phyloP scores from a whole-genome alignment of 2,329 filamentous ascomycete genomes.

The Fusarium nodosum region DNA sequence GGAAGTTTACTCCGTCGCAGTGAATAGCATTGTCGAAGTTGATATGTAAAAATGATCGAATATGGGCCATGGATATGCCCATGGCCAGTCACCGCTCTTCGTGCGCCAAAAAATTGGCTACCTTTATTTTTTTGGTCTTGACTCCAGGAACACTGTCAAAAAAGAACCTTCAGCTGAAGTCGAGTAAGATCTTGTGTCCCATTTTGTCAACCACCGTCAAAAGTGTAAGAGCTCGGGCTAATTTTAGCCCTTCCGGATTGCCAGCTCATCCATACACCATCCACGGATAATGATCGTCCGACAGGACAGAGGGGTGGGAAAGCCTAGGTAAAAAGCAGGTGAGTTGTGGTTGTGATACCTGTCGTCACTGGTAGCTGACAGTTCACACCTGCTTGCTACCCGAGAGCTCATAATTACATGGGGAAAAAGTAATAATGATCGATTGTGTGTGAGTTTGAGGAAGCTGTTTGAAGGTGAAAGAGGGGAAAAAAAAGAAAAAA shows the following conservation, averaged over 20 bases:
- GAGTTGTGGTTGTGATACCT: constrained; percentile 34
- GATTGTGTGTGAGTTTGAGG: not conserved
- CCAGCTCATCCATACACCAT: constrained; percentile 50
- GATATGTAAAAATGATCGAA: constrained; percentile 38
- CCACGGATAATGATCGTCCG: constrained; percentile 45
- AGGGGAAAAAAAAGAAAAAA: not conserved
- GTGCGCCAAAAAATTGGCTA: constrained; percentile 34
- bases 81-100: constrained; percentile 34
- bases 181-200: constrained; percentile 30
- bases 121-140: constrained; percentile 24
- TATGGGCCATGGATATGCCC: not conserved
- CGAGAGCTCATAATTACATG: not conserved
- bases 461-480: constrained; percentile 25
- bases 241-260: constrained; percentile 48
- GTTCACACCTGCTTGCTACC: constrained; percentile 7
- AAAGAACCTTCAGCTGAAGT: constrained; percentile 23
- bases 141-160: constrained; percentile 19
- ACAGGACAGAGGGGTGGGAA: constrained; percentile 42
- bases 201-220: constrained; percentile 27
- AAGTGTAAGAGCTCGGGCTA: constrained; percentile 41
- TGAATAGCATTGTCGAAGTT: constrained; percentile 19
- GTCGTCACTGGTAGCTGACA: constrained; percentile 33
- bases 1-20: constrained; percentile 3
- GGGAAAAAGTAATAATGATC: constrained; percentile 9
- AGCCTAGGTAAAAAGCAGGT: constrained; percentile 23